phyloP scores from a whole-genome alignment of 1,284 basidiomycete species.

The Phlebopus sp. region DNA sequence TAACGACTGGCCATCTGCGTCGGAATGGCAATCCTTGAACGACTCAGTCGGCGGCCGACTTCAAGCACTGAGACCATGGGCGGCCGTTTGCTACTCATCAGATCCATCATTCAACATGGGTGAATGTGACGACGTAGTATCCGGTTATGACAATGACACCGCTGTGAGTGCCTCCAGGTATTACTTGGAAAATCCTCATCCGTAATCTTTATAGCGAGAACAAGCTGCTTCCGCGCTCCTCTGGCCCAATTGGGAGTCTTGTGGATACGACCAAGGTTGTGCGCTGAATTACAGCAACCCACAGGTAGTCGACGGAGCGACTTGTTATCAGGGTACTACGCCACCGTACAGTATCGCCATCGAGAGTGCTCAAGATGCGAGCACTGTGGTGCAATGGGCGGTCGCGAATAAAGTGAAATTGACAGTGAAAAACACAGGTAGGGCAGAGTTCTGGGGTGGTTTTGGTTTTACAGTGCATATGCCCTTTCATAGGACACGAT shows the following conservation, averaged over 20 bases:
- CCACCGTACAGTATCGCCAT: conserved; percentile 21
- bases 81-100: conserved; percentile 16
- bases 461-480: too few species aligned
- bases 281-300: conserved; percentile 17
- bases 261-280: conserved; percentile 18
- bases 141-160: conserved; percentile 14
- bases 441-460: background rate
- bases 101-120: conserved; percentile 16
- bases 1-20: conserved; percentile 9
- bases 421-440: conserved; percentile 25
- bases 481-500: conserved; percentile 18
- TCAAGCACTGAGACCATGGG: conserved; percentile 19
- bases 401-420: conserved; percentile 21
- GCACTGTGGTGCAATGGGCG: conserved; percentile 20
- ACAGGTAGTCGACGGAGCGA: conserved; percentile 10
- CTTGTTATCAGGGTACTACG: conserved; percentile 20
- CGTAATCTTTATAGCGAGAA: conserved; percentile 12
- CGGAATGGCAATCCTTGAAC: conserved; percentile 16
- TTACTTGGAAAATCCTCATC: conserved; percentile 37
- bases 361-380: conserved; percentile 19
- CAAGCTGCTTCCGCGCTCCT: conserved; percentile 15
- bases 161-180: conserved; percentile 4
- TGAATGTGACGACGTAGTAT: conserved; percentile 13
- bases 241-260: conserved; percentile 25
- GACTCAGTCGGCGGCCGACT: conserved; percentile 16